Evolutionary conservation across 2,329 filamentous ascomycete species (phyloP), one percentile per base, ranked within the genome.

Genomic region (Grosmannia clavigera): DNA sequence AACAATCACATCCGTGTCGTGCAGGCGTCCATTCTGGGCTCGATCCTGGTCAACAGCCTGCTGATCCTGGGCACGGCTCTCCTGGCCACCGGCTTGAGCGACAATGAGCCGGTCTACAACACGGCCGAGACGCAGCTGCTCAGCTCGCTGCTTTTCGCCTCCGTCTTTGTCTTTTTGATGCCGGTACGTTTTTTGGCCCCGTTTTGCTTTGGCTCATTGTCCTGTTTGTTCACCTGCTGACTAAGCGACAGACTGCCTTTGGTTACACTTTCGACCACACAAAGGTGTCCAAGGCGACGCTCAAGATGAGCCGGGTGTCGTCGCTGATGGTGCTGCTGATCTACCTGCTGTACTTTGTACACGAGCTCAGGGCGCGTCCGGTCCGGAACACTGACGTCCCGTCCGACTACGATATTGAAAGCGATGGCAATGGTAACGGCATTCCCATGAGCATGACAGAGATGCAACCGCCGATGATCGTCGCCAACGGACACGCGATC

Each of bases 21-120:
- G n/a, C 94, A 97, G 75, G 88, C 92, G 25, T 95, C 90, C 64
- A 97, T 97, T 92, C 84, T 97, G 40, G 92, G 94, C 55, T 95
- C 89, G 68, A 95, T 97, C 67, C 79, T 97, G 48, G 96, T 92
- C 65, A 97, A 97, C 73, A 86, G 96, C 65, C 81, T 97, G 9
- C 83, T 97, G 27, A 92, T 91, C 55, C 81, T 91, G 70, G 87
- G 87, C 67, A 89, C 88, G 79, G 90, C 87, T 72, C 90, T 90
- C 75, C 77, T 90, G 65, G 80, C 87, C 61, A 88, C 88, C 58
- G 88, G 88, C 38, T 74, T 90, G 61, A 77, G 80, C 63, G 83
- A 84, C 73, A 78, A 68, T 5, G 76, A 87, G 64, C 90, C 90
- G 0, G 75, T 95, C 58, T 86, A 90, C 71, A 89, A 96, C 64